These are phyloP conservation scores for Pyrenophora teres DNA, from an alignment of 2,329 filamentous ascomycete genomes.

Conservation along the genomic window DNA sequence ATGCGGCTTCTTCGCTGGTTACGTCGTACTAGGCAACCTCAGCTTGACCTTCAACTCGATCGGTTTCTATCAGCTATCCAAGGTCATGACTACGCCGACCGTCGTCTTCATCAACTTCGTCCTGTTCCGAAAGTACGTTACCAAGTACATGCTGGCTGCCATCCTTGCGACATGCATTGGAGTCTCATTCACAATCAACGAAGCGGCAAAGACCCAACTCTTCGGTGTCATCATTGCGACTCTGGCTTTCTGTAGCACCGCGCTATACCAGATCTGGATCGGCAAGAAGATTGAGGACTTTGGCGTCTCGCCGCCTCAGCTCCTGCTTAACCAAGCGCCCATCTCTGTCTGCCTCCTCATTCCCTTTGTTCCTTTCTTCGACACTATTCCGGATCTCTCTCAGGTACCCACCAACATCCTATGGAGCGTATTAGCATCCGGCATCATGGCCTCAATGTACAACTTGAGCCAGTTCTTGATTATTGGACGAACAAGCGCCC, in stretches of 20 bases:
- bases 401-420: slow-evolving; percentile 48
- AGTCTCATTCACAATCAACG: slow-evolving; percentile 52
- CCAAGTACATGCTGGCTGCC: slow-evolving; percentile 48
- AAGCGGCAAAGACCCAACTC: slow-evolving; percentile 47
- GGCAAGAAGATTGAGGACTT: slow-evolving; percentile 56
- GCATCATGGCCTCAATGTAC: slow-evolving; percentile 51
- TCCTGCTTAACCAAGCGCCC: slow-evolving; percentile 54
- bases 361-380: slow-evolving; percentile 52
- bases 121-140: slow-evolving; percentile 50
- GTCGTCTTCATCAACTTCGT: slow-evolving; percentile 54
- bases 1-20: slow-evolving; percentile 54
- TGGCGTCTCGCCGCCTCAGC: slow-evolving; percentile 50
- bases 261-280: slow-evolving; percentile 56
- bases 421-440: slow-evolving; percentile 48
- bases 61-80: slow-evolving; percentile 55
- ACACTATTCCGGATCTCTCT: slow-evolving; percentile 47
- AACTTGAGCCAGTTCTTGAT: slow-evolving; percentile 52
- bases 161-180: slow-evolving; percentile 52
- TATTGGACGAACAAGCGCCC: slow-evolving; percentile 47
- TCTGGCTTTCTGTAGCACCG: slow-evolving; percentile 52
- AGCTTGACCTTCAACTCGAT: slow-evolving; percentile 54
- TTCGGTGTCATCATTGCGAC: slow-evolving; percentile 51
- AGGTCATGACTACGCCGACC: slow-evolving; percentile 56
- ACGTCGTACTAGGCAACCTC: slow-evolving; percentile 54
- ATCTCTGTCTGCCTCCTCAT: slow-evolving; percentile 52